phyloP scores from a whole-genome alignment of 2,329 filamentous ascomycete genomes.

The Trichoderma hamatum region DNA sequence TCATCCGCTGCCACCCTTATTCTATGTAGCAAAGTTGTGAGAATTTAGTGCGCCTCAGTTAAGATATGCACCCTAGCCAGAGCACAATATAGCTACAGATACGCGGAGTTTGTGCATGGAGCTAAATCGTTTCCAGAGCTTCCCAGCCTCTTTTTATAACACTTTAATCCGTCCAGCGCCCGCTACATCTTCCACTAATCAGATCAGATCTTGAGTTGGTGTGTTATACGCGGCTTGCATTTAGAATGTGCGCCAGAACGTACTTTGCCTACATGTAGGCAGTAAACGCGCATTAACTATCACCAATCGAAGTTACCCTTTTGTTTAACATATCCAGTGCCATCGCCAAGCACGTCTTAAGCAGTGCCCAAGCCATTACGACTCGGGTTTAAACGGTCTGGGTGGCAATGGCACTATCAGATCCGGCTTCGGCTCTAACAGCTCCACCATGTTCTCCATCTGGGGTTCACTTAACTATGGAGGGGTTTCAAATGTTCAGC shows the following conservation, averaged over 20 bases:
- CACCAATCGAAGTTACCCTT: neutral
- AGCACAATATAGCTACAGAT: neutral
- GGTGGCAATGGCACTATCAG: slow-evolving; percentile 4
- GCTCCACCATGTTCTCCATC: slow-evolving; percentile 18
- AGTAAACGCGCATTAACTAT: neutral
- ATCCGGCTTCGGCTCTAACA: slow-evolving; percentile 21
- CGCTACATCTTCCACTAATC: neutral
- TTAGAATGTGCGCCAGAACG: neutral
- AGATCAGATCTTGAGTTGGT: neutral
- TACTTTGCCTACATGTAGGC: neutral
- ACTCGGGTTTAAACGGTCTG: slow-evolving; percentile 18
- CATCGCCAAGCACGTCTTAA: neutral
- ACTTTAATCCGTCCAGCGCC: neutral
- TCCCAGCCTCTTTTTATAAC: neutral
- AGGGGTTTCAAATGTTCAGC: neutral
- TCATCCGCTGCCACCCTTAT: neutral
- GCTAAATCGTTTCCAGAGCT: neutral
- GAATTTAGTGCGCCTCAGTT: neutral
- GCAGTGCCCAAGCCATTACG: neutral
- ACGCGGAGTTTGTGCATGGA: neutral
- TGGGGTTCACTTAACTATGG: neutral
- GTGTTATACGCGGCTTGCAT: neutral
- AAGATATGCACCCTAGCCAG: neutral
- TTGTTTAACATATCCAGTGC: neutral
- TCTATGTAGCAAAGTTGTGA: too few relatives aligned